Base-by-base conservation (phyloP, 345 rosid genomes). In the Eucalyptus guilfoylei region DNA sequence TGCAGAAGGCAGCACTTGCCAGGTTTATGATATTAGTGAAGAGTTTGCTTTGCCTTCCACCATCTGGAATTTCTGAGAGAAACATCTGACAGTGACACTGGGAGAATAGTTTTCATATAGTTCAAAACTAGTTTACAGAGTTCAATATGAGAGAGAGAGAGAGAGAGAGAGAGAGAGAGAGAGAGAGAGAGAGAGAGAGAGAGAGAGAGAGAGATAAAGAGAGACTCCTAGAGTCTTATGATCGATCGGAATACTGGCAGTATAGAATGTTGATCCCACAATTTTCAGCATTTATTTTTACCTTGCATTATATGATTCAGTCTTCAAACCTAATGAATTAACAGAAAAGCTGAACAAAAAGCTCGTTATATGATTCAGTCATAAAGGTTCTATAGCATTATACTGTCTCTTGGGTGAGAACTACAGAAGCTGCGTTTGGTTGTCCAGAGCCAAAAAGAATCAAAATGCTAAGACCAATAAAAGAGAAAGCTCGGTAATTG, bases 61-160 rank as follows among this genome's bases (percentile, higher is more conserved):
- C 88, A 91, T 95, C 88, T 96, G 98, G 99, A 90, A 96, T 95
- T 94, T 95, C 94, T 95, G 90, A 80, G 62, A 64, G 88, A 26
- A 69, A 44, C 85, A 76, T 76, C 3, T 6, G 47, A 76, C 14
- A 37, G 15, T 37, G 85, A 76, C 85, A 76, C 85, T 40, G 24
- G 85, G 85, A 76, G 80, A 52, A 54, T 72, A 67, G 55, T 58
- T 40, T 32, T 42, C 81, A 88, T 16, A 34, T 28, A 40, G 86
- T 40, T 67, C 87, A 19, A 80, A 45, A 28, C 37, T 17, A 76
- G 49, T 54, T 62, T 86, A 86, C 67, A 86, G 88, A 86, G 67
- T 14, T 86, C 42, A 40, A 55, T 16, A 62, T 52, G 49, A 40
- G 28, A 34, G 83, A 67, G 85, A 87, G 83, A 64, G 32, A 60